Base-by-base conservation (phyloP, 768 basidiomycete species). In the Rhizopogon sp. region DNA sequence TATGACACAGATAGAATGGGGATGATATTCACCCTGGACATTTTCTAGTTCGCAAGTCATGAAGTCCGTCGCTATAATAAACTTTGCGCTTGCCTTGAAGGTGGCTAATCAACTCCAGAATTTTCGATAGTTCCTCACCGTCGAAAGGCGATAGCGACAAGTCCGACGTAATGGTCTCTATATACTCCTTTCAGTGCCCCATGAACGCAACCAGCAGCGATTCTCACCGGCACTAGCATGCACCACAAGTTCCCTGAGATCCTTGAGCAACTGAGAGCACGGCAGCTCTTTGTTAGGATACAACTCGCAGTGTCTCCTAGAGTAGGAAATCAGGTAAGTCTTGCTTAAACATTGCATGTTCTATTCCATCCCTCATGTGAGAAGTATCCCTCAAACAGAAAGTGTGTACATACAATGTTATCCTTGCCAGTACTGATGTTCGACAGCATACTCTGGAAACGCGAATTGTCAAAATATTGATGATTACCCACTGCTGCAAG, bases 381-480 rank as follows among this genome's bases (percentile, higher is more conserved):
- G 43, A 44, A 39, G 5, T 10, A 31, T 13, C 13, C 39, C 13
- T 13, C 13, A n/a, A 25, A 43, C 7, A 52, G 29, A 20, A 42
- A 53, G 44, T 7, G 28, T 9, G 50, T 1, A 39, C 35, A 17
- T 17, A 33, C 11, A 54, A 29, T 28, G 17, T 29, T 43, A 6
- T 14, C 44, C 44, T 42, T 39, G 62, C 67, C 66, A 70, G 56
- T 68, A 68, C 17, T 55, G 54, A 13, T 54, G 39, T 28, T 61
- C 59, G 5, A 67, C 16, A 5, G 57, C 56, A 39, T 62, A 58
- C 29, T 58, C 66, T 69, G 37, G 6, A 49, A 33, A 47, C 10
- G 10, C 9, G 6, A n/a, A 22, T 6, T 5, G 28, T 57, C 29
- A 52, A 55, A 42, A 28, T 8, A 33, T 39, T 3, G 52, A 44